Evolutionary conservation across 73 alveolate genomes (phyloP), one percentile per base, ranked within the genome.

Genomic region (Paramecium sexaurelia): DNA sequence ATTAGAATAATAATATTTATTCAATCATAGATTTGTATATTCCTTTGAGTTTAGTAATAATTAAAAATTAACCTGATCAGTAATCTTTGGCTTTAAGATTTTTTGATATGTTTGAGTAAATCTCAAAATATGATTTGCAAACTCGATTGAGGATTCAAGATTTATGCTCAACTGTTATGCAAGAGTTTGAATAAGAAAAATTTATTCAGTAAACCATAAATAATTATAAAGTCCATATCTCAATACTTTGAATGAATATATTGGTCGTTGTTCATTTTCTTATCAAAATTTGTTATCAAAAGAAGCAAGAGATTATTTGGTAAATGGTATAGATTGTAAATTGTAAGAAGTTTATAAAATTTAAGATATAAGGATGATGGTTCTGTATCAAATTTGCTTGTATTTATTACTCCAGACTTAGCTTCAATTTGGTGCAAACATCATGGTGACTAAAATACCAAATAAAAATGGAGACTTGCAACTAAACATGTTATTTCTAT

Each of bases 221-320:
- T 61, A 61, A 11, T 24, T 61, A 61, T 10, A 29, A 3, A 61
- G 83, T 61, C 83, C 83, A 26, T 61, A 61, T 61, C 43, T 61
- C 19, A 61, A 61, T 24, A 61, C 83, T 4, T 61, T 61, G 43
- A 61, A 61, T 61, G 83, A 61, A 24, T 61, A 61, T 61, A 61
- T 61, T 0, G 83, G 83, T 29, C 83, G 83, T 2, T 32, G 43
- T 11, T 61, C 83, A 0, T 29, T 61, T 61, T 61, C 83, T 32
- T 61, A 61, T 61, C 9, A 61, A 26, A 61, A 61, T 24, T 61
- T 61, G 26, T 20, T 61, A 26, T 26, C 83, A 1, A 61, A 61
- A 6, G 83, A 61, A 61, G 83, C 83, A 29, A 61, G 83, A 61
- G 83, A 61, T 61, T 61, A 61, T 61, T 61, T 61, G 26, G 83